phyloP scores from a whole-genome alignment of 1,139 yeast genomes.

The Scheffersomyces illinoinensis region DNA sequence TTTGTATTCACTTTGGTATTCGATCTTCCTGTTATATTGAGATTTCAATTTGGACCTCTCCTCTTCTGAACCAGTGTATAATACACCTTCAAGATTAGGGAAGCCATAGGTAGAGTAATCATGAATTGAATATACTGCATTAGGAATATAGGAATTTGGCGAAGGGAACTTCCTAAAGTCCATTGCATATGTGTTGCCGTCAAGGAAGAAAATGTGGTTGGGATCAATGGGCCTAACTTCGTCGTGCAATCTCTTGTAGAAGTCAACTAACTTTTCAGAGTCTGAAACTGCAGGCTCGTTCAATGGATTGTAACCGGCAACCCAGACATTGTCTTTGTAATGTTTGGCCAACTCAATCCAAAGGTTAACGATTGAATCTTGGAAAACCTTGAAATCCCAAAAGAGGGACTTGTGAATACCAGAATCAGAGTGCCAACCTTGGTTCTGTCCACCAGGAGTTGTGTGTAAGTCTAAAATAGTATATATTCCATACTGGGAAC shows the following conservation, averaged over 20 bases:
- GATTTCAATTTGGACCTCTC: constrained; percentile 29
- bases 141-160: constrained; percentile 26
- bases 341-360: constrained; percentile 43
- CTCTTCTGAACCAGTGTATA: constrained; percentile 31
- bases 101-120: constrained; percentile 44
- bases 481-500: constrained; percentile 40
- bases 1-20: constrained; percentile 33
- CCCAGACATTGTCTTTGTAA: constrained; percentile 42
- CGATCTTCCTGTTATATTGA: constrained; percentile 41
- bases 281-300: constrained; percentile 47
- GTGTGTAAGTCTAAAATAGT: constrained; percentile 48
- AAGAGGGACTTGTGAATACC: constrained; percentile 43
- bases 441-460: constrained; percentile 51
- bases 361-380: constrained; percentile 41
- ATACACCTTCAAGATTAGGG: constrained; percentile 34
- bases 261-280: constrained; percentile 36
- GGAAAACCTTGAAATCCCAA: constrained; percentile 48
- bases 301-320: constrained; percentile 51
- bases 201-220: constrained; percentile 45
- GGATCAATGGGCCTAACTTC: constrained; percentile 41
- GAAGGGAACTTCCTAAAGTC: constrained; percentile 46
- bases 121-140: constrained; percentile 47
- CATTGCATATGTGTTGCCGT: constrained; percentile 49
- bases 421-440: constrained; percentile 51
- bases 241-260: constrained; percentile 33